Base-by-base conservation (phyloP, 2,329 filamentous ascomycete species). In the Sporothrix humicola region DNA sequence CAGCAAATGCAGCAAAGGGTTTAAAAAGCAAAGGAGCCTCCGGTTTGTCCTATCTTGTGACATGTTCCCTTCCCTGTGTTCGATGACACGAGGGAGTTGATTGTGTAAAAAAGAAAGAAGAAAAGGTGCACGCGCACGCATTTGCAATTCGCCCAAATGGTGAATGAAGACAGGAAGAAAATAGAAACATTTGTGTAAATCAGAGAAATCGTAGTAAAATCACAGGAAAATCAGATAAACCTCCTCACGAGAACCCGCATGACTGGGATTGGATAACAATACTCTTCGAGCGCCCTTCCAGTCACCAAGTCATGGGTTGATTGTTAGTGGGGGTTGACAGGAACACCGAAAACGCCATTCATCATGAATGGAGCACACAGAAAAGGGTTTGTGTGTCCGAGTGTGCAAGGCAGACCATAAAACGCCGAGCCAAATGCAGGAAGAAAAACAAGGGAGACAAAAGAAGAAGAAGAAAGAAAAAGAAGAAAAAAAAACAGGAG, bases 401-500 rank as follows among this genome's bases (percentile, higher is more conserved):
- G 31, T 31, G 26, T 20, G 26, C 63, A 69, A 7, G 6, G 20
- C 44, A 50, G 26, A 37, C 66, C 48, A 54, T 13, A 20, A 20
- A 69, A 69, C 66, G 66, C 66, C 66, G 17, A 8, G 48, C 66
- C 66, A n/a, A 58, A 46, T 58, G 68, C 68, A 37, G 26, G 4
- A 71, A 23, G 42, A 71, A 46, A 7, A 26, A 26, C 23, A 26
- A 26, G 23, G 48, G 12, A 13, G 8, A n/a, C 15, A 50, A 42
- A 48, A 69, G 26, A 42, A 37, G 13, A 69, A 42, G 20, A 12
- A 26, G 5, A 56, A 44, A 69, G 5, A n/a, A 20, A n/a, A 56
- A 44, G 17, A 13, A 26, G 13, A 2, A 2, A 61, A 61, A 12
- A 71, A 71, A 61, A 37, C 26, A 37, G 17, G 9, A 52, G 2